Evolutionary conservation across 2,329 filamentous ascomycete species (phyloP).

Genomic region (Nemania sp.): DNA sequence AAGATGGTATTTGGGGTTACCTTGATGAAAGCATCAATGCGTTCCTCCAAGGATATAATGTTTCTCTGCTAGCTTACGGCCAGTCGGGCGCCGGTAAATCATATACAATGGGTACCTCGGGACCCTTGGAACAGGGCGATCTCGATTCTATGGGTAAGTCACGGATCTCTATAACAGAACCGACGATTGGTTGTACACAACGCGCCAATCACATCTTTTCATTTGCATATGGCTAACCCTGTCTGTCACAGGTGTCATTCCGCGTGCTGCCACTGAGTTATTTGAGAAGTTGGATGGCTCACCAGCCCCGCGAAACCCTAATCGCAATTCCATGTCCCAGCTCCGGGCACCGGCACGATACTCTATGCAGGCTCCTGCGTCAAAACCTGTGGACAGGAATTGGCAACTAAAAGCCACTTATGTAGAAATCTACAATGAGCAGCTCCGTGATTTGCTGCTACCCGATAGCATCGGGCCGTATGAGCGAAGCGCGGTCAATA

Average conservation of each 20-base stretch:
- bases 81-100: constrained; percentile 98
- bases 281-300: constrained; percentile 82
- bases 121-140: constrained; percentile 75
- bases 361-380: constrained; percentile 55
- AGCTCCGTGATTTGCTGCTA: constrained; percentile 85
- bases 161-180: too few relatives aligned
- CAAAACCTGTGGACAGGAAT: constrained; percentile 64
- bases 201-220: too few relatives aligned
- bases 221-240: constrained; percentile 27
- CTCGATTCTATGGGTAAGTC: constrained; percentile 74
- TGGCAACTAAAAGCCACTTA: constrained; percentile 96
- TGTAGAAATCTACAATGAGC: constrained; percentile 97
- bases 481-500: constrained; percentile 81
- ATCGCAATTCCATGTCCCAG: constrained; percentile 73
- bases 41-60: constrained; percentile 97
- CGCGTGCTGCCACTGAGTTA: constrained; percentile 80
- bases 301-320: constrained; percentile 40
- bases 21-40: constrained; percentile 85
- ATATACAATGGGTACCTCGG: constrained; percentile 97
- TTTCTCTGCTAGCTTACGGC: constrained; percentile 93
- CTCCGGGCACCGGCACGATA: constrained; percentile 80
- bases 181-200: too few relatives aligned
- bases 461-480: constrained; percentile 69
- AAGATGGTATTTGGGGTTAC: constrained; percentile 94
- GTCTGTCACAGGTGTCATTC: constrained; percentile 77